Evolutionary conservation across 2,329 filamentous ascomycete species (phyloP), one percentile per base, ranked within the genome.

Genomic region (Chalaropsis ovoidea): DNA sequence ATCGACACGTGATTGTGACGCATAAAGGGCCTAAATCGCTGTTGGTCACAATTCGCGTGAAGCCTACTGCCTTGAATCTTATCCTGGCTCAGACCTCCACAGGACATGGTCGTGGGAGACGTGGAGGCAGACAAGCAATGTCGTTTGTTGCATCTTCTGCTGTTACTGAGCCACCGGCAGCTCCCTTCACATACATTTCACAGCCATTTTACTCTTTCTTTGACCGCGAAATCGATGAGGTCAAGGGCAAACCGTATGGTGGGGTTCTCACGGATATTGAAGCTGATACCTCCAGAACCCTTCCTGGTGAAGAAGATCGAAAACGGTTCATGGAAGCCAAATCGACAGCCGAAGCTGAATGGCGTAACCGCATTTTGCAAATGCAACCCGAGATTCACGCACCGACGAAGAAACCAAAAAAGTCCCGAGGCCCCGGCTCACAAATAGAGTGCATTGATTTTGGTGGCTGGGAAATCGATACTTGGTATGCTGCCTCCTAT

Each of bases 361-460:
- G 93, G 89, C 87, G 90, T 72, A 82, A 84, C 74, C 85, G 78
- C 69, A 80, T 77, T 71, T 80, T 81, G 35, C 76, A 77, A 7
- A 79, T 82, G 72, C 86, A 92, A 70, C 82, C 83, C 35, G 85
- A 84, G 68, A 77, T 79, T n/a, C 84, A 85, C 56, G 78, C 81
- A 17, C 82, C 84, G 15, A 76, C 81, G 24, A 86, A 85, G 71
- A 87, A 85, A 72, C 78, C 84, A 19, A 85, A 86, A 70, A 96
- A 96, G 72, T 79, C 87, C 2, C 85, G 86, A n/a, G 90, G 89
- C 0, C 90, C 90, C 35, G 89, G 90, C 3, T 97, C 92, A 74
- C 94, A 96, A 76, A 97, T 99, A 74, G 95, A 97, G 75, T 96
- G 92, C 76, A 96, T 99, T 77, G 94, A 96, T 72, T 97, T 99